Conservation (phyloP, 2,329 filamentous ascomycete genomes). For the Didymella sp. region DNA sequence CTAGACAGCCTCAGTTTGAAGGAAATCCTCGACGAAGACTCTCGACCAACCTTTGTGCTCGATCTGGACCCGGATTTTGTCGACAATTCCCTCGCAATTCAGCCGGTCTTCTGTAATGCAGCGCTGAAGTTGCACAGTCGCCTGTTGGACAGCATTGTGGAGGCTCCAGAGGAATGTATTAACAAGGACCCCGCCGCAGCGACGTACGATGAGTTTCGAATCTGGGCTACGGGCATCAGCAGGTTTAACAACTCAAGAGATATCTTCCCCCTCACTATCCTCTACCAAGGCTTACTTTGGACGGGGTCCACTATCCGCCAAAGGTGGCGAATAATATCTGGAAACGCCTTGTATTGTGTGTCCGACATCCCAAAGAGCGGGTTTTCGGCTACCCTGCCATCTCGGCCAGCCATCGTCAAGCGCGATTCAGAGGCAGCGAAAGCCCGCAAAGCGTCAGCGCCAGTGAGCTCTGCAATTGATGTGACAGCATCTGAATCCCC, state of each 20-base stretch:
- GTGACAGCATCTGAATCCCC: not conserved
- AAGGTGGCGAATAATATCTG: constrained; percentile 41
- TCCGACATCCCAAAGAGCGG: constrained; percentile 24
- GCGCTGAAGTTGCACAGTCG: constrained; percentile 40
- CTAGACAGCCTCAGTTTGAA: constrained; percentile 35
- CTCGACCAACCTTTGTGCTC: constrained; percentile 43
- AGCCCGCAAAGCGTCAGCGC: constrained; percentile 15
- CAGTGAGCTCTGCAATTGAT: constrained; percentile 10
- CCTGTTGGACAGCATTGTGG: constrained; percentile 37
- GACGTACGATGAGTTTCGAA: constrained; percentile 49
- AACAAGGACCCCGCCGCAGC: constrained; percentile 11
- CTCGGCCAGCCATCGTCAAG: constrained; percentile 1
- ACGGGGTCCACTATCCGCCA: constrained; percentile 39
- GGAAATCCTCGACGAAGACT: constrained; percentile 43
- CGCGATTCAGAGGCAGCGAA: constrained; percentile 3
- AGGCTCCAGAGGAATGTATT: constrained; percentile 8
- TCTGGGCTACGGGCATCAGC: constrained; percentile 54
- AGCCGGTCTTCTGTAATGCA: constrained; percentile 42
- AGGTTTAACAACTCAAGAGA: constrained; percentile 56
- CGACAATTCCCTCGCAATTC: constrained; percentile 22
- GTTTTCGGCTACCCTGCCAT: constrained; percentile 12
- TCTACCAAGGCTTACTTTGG: constrained; percentile 43
- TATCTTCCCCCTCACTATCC: constrained; percentile 54
- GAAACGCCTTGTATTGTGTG: constrained; percentile 29
- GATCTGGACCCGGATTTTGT: constrained; percentile 41